phyloP scores from a whole-genome alignment of 75 land plant genomes.

The Picea glauca region DNA sequence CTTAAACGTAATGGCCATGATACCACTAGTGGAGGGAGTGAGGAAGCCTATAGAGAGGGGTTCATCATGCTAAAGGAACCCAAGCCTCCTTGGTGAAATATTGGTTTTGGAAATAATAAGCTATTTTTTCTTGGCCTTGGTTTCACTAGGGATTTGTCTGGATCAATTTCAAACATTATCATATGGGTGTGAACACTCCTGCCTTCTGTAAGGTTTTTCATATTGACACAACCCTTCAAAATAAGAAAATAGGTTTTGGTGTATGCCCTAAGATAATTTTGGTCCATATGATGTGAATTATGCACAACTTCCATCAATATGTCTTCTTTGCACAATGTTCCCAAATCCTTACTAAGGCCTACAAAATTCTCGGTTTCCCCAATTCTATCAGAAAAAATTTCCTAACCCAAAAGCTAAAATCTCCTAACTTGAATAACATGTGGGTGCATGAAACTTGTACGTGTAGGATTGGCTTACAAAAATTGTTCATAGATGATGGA shows the following conservation, averaged over 20 bases:
- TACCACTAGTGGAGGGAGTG: no score
- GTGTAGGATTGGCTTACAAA: not conserved
- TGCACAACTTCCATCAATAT: not conserved
- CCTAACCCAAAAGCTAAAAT: not conserved
- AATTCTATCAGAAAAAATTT: not conserved
- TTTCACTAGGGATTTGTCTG: constrained; percentile 24
- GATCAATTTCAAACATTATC: constrained; percentile 18
- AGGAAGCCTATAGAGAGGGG: no score
- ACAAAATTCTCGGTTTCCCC: not conserved
- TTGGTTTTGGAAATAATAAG: no score
- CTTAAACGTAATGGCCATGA: no score
- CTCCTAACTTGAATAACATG: not conserved
- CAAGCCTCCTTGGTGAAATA: no score
- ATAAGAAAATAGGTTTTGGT: not conserved
- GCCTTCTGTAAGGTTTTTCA: constrained; percentile 13
- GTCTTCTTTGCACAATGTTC: not conserved
- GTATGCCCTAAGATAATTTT: not conserved
- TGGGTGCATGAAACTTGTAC: not conserved
- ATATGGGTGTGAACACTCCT: constrained; percentile 35
- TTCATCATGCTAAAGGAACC: no score
- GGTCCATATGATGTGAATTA: not conserved
- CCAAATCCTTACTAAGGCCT: not conserved
- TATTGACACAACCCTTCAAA: constrained; percentile 26
- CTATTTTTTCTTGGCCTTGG: no score
- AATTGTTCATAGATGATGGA: not conserved